A percentile compares a stretch with the other conserved stretches of the same genome.
These are phyloP conservation scores for Sarcodon aspratus DNA, from an alignment of 768 basidiomycete species.

Conservation along the genomic window DNA sequence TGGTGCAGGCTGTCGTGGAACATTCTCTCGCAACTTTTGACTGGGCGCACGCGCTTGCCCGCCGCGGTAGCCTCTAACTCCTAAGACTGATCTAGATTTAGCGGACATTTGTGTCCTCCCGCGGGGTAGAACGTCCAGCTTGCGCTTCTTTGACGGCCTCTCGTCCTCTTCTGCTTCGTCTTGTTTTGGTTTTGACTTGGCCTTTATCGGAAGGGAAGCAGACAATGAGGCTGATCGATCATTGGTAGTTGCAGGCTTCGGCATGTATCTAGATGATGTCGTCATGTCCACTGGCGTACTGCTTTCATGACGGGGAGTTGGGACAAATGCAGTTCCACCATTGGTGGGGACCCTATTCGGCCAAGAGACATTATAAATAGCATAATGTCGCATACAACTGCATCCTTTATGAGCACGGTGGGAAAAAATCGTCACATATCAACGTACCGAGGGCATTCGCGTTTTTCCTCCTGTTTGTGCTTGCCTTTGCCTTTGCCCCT, in stretches of 20 bases:
- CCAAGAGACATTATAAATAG: conserved; percentile 67
- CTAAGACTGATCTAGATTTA: conserved; percentile 11
- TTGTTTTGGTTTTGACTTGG: conserved; percentile 8
- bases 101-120: conserved; percentile 16
- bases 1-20: conserved; percentile 9
- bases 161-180: conserved; percentile 15
- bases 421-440: conserved; percentile 4
- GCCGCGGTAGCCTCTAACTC: conserved; percentile 15
- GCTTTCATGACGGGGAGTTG: conserved; percentile 30
- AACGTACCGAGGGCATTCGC: conserved; percentile 67
- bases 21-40: conserved; percentile 20
- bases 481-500: conserved; percentile 37
- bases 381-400: conserved; percentile 73
- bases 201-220: conserved; percentile 6
- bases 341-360: conserved; percentile 48
- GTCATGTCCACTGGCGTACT: conserved; percentile 14
- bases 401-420: neutral
- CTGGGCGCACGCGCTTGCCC: conserved; percentile 19
- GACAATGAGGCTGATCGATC: conserved; percentile 32
- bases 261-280: conserved; percentile 30
- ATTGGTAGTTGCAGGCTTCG: conserved; percentile 36
- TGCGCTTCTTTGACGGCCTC: conserved; percentile 37
- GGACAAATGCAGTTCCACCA: conserved; percentile 29
- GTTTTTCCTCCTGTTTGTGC: conserved; percentile 27
- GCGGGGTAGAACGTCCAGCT: conserved; percentile 16